Evolutionary conservation across 805 yeast species (phyloP).

Genomic region (Grigorovia yakushimaensis): DNA sequence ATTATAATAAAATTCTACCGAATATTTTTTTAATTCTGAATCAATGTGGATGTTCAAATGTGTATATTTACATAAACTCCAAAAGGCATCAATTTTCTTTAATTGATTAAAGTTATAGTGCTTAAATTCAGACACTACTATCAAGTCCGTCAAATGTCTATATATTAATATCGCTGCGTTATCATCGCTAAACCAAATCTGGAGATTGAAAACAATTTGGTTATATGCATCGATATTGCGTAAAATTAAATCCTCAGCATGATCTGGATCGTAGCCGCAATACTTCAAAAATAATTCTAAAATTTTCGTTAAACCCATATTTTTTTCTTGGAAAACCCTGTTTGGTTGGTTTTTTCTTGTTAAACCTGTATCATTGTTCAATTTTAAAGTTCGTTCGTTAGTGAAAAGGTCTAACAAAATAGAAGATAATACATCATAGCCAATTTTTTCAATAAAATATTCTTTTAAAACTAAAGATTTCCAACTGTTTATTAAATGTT

Average conservation of each 20-base stretch:
- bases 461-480: conserved; percentile 8
- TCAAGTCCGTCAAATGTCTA: background rate
- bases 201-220: conserved; percentile 51
- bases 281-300: conserved; percentile 40
- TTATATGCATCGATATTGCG: conserved; percentile 48
- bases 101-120: conserved; percentile 45
- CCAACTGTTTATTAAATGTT: conserved; percentile 15
- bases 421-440: conserved; percentile 16
- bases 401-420: conserved; percentile 9
- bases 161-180: background rate
- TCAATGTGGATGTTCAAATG: conserved; percentile 25
- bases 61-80: conserved; percentile 22
- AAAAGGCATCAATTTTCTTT: conserved; percentile 40
- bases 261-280: conserved; percentile 45
- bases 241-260: conserved; percentile 49
- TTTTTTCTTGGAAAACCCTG: too few species aligned
- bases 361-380: background rate
- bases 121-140: conserved; percentile 24
- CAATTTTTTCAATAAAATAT: conserved; percentile 14
- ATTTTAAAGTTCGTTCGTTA: background rate
- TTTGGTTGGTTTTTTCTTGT: too few species aligned
- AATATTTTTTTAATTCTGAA: conserved; percentile 16
- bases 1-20: conserved; percentile 14
- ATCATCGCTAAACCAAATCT: conserved; percentile 36
- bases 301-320: too few species aligned